Evolutionary conservation across 805 yeast genomes (phyloP).

Genomic region (Wickerhamomyces sydowiorum): DNA sequence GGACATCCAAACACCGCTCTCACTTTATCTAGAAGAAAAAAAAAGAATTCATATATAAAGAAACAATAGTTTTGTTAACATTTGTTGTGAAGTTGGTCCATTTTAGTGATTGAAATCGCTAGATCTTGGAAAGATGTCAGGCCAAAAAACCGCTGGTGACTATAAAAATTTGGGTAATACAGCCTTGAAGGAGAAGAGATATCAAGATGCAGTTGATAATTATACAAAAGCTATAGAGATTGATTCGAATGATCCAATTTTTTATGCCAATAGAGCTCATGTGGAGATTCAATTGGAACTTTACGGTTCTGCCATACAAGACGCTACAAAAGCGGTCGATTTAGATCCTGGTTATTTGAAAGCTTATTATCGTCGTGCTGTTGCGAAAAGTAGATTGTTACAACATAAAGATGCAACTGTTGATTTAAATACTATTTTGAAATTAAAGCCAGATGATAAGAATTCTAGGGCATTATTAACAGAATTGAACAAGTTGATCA

Average conservation of each 20-base stretch:
- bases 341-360: constrained; percentile 65
- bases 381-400: constrained; percentile 69
- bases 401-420: constrained; percentile 67
- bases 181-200: constrained; percentile 60
- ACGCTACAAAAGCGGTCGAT: constrained; percentile 66
- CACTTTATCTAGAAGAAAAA: too few species aligned
- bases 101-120: too few species aligned
- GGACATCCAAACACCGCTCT: too few species aligned
- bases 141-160: constrained; percentile 37
- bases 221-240: constrained; percentile 74
- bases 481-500: constrained; percentile 59
- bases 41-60: too few species aligned
- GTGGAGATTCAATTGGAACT: constrained; percentile 82
- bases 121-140: constrained; percentile 7
- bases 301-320: constrained; percentile 80
- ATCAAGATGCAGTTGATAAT: constrained; percentile 54
- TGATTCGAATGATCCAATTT: constrained; percentile 50
- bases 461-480: constrained; percentile 57
- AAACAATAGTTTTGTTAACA: too few species aligned
- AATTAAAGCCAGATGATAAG: constrained; percentile 59
- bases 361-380: constrained; percentile 84
- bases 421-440: constrained; percentile 62
- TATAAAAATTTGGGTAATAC: constrained; percentile 70
- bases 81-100: too few species aligned
- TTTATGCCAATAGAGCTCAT: constrained; percentile 84